Base-by-base conservation (phyloP, 2,329 filamentous ascomycete genomes). In the Ophiostoma sp. region DNA sequence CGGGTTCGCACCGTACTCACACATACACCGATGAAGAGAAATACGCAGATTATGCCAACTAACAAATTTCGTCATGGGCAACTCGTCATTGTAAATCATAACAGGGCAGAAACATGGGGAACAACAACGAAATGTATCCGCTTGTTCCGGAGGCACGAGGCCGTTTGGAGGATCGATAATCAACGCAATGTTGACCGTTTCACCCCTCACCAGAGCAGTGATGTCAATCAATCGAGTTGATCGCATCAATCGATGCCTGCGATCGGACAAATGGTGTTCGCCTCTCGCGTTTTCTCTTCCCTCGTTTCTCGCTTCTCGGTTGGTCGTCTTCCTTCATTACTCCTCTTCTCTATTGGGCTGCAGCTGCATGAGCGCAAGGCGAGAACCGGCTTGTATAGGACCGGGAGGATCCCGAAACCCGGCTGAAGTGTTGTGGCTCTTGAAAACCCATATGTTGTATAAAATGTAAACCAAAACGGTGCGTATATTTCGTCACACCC, bases 81-180 rank as follows among this genome's bases (percentile, higher is more conserved):
- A 27, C 27, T 27, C 49, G 49, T 55, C 49, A 55, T 55, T 55
- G 49, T 9, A 38, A 5, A 16, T 36, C 27, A 36, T 14, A 38
- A 40, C 55, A 60, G 55, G 55, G 27, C 27, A 60, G 55, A 58
- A 60, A 14, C 55, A 60, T 60, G 55, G 55, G 12, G 27, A 60
- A 38, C n/a, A 58, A 4, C 8, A 4, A 36, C 27, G 55, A 60
- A 27, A 9, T 27, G n/a, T 55, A n/a, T 38, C 55, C 55, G 55
- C 55, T 60, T 27, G 27, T 38, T 60, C 55, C 55, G 55, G 55
- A 38, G 27, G 18, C 11, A 60, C 8, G 27, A 7, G 55, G 36
- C 55, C 27, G 27, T 9, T 16, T 60, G 55, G 27, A 58, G 36
- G 18, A 36, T 38, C 55, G 18, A 38, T 40, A 12, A 6, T 38